These are phyloP conservation scores for Cicer bijugum DNA, from an alignment of 306 rosid genomes.

Conservation along the genomic window DNA sequence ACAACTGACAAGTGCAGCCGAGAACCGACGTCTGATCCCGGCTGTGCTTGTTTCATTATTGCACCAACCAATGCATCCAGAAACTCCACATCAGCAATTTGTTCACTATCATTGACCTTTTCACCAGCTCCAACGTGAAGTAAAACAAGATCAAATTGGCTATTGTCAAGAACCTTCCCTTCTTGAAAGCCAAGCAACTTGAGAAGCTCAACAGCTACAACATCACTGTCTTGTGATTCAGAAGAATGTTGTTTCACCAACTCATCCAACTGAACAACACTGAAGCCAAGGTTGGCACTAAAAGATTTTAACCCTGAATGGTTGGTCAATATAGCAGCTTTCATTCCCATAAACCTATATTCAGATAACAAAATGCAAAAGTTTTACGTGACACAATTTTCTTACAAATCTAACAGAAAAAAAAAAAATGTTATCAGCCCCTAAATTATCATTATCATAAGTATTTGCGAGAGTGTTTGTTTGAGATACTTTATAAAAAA, in stretches of 20 bases:
- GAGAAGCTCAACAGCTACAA: constrained; percentile 59
- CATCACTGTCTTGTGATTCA: constrained; percentile 48
- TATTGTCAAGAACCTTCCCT: constrained; percentile 59
- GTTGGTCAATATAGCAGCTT: constrained; percentile 72
- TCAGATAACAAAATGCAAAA: constrained; percentile 16
- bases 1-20: constrained; percentile 83
- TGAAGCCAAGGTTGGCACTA: constrained; percentile 68
- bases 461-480: too few relatives aligned
- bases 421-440: neutral
- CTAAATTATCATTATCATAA: neutral
- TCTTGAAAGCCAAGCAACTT: constrained; percentile 81
- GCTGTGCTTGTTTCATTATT: constrained; percentile 55
- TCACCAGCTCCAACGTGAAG: constrained; percentile 77
- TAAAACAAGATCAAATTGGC: constrained; percentile 74
- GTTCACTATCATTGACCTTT: constrained; percentile 45
- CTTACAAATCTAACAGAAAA: neutral
- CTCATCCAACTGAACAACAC: constrained; percentile 54
- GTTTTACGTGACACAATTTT: constrained; percentile 29
- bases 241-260: constrained; percentile 36
- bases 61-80: constrained; percentile 74
- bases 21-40: constrained; percentile 68
- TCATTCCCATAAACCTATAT: constrained; percentile 96
- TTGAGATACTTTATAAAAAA: too few relatives aligned
- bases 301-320: constrained; percentile 67
- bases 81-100: constrained; percentile 55